A percentile compares a stretch with the other conserved stretches of the same genome.
These are phyloP conservation scores for Zoysia matrella DNA, from an alignment of 202 grass and related monocot species.

Conservation along the genomic window DNA sequence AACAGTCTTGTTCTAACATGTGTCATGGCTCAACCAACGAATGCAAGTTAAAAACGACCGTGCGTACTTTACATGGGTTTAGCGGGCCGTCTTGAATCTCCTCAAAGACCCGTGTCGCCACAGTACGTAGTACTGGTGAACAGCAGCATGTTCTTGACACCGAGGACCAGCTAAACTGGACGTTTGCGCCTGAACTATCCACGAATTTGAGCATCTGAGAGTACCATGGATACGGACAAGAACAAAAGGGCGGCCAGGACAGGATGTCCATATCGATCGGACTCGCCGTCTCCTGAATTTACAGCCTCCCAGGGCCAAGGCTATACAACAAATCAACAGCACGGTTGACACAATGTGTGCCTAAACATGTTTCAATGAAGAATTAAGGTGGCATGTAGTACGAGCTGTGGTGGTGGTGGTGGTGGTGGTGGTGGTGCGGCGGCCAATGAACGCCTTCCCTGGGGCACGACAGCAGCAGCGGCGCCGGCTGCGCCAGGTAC, in stretches of 20 bases:
- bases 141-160: neutral
- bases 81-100: neutral
- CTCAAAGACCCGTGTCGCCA: neutral
- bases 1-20: no score
- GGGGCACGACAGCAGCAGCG: no score
- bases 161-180: neutral
- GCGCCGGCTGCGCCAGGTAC: no score
- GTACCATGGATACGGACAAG: no score
- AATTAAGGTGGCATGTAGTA: constrained; percentile 39
- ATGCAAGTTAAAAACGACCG: neutral
- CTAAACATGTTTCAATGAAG: neutral
- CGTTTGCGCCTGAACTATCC: neutral
- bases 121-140: neutral
- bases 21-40: no score
- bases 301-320: neutral
- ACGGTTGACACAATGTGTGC: neutral
- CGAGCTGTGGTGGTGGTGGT: constrained; percentile 50
- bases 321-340: constrained; percentile 28
- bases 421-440: constrained; percentile 46
- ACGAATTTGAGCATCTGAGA: neutral
- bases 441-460: neutral
- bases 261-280: neutral
- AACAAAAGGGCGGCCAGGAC: neutral
- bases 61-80: neutral
- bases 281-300: constrained; percentile 32